Percentiles rank a stretch among this genome's conserved stretches.
Conservation (phyloP, 1,284 basidiomycete genomes). For the Exobasidium cylindrosporum region DNA sequence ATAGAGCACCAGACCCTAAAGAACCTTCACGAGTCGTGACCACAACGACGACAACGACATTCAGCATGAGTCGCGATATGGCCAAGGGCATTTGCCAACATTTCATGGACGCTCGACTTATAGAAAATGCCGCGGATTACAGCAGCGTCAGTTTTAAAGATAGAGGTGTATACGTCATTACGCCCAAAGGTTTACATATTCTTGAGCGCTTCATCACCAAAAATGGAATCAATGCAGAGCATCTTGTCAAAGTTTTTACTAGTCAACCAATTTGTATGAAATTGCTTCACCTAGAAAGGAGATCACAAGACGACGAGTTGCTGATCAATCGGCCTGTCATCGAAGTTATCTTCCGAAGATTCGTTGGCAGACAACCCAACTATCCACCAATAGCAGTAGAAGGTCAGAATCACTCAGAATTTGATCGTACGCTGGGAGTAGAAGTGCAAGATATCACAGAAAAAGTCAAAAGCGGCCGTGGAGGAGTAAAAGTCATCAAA, state of each 20-base stretch:
- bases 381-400: constrained; percentile 11
- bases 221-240: constrained; percentile 90
- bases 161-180: constrained; percentile 89
- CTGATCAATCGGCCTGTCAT: constrained; percentile 90
- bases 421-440: constrained; percentile 60
- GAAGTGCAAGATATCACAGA: constrained; percentile 60
- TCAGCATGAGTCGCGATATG: constrained; percentile 99
- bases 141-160: constrained; percentile 89
- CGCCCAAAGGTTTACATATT: constrained; percentile 95
- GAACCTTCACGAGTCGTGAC: constrained; percentile 95
- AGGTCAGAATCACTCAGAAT: constrained; percentile 10
- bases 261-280: constrained; percentile 97
- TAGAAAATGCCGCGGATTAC: constrained; percentile 92
- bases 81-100: constrained; percentile 99
- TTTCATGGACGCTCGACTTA: constrained; percentile 96
- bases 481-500: constrained; percentile 62
- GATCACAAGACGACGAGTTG: constrained; percentile 91
- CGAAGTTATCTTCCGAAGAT: constrained; percentile 90
- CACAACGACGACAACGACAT: constrained; percentile 97
- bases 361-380: constrained; percentile 68
- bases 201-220: constrained; percentile 98
- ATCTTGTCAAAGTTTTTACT: constrained; percentile 82
- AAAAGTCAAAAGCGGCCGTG: constrained; percentile 51
- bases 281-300: constrained; percentile 89
- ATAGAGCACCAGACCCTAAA: constrained; percentile 93